Percentiles rank a stretch among this genome's conserved stretches.
These are phyloP conservation scores for Talaromyces funiculosus DNA, from an alignment of 2,329 filamentous ascomycete species.

Conservation along the genomic window DNA sequence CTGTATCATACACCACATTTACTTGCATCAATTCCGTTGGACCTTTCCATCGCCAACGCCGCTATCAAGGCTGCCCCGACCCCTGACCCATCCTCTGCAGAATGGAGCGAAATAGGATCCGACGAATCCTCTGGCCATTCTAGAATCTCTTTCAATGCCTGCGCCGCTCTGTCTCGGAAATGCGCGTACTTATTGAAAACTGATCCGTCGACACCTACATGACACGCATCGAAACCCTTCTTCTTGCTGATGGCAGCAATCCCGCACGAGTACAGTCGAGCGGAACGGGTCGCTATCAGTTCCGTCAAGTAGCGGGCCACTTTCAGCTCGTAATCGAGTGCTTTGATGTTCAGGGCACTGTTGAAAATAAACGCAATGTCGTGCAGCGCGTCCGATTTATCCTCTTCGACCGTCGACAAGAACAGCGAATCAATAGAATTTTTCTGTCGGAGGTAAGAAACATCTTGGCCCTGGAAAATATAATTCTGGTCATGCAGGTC, in stretches of 20 bases:
- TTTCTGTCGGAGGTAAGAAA: constrained; percentile 67
- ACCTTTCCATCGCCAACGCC: constrained; percentile 13
- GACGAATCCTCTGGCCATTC: constrained; percentile 40
- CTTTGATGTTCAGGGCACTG: constrained; percentile 64
- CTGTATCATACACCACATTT: neutral
- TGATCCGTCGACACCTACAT: constrained; percentile 90
- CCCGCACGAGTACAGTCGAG: constrained; percentile 85
- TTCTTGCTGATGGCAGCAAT: constrained; percentile 96
- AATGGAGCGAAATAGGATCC: constrained; percentile 13
- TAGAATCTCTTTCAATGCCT: constrained; percentile 82
- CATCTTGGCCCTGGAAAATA: constrained; percentile 77
- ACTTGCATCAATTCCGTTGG: neutral
- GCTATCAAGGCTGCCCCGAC: constrained; percentile 19
- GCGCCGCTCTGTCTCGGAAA: constrained; percentile 82
- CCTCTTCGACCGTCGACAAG: constrained; percentile 83
- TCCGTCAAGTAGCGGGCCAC: constrained; percentile 83
- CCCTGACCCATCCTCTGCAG: constrained; percentile 16
- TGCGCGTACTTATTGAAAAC: constrained; percentile 99
- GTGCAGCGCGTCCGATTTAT: constrained; percentile 82
- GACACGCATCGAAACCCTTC: constrained; percentile 74
- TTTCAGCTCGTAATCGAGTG: constrained; percentile 72
- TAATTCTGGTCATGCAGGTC: constrained; percentile 71
- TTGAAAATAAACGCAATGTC: constrained; percentile 77
- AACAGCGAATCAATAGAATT: constrained; percentile 88
- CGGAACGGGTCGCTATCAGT: constrained; percentile 85